A percentile compares a stretch with the other conserved stretches of the same genome.
Evolutionary conservation across 192 early-diverging fungal genomes (phyloP).

Genomic region (Phycomyces blakesleeanus): DNA sequence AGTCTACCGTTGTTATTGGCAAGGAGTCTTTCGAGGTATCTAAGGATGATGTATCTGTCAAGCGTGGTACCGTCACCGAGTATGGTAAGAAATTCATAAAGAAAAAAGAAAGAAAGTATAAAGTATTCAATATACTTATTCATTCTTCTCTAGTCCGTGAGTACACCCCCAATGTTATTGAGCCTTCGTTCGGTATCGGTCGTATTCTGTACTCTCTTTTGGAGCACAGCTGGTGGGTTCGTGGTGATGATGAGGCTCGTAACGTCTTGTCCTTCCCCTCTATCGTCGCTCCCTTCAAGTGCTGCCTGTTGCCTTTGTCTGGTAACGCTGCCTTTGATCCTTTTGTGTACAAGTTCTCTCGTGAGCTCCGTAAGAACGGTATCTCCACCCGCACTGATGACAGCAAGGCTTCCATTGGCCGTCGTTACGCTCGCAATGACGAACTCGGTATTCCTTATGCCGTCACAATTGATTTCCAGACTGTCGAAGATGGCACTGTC

Average conservation of each 20-base stretch:
- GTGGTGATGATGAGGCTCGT: slow-evolving; percentile 87
- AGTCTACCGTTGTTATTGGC: slow-evolving; percentile 53
- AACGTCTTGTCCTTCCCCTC: slow-evolving; percentile 89
- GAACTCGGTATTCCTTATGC: slow-evolving; percentile 97
- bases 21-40: slow-evolving; percentile 63
- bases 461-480: slow-evolving; percentile 97
- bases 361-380: slow-evolving; percentile 66
- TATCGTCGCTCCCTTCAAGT: slow-evolving; percentile 92
- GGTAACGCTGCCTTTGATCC: slow-evolving; percentile 75
- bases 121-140: too few relatives aligned
- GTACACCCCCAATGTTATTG: slow-evolving; percentile 97
- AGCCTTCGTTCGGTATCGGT: slow-evolving; percentile 99
- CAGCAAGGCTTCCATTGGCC: slow-evolving; percentile 84
- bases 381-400: slow-evolving; percentile 88
- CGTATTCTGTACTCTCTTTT: slow-evolving; percentile 95
- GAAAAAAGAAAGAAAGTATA: too few relatives aligned
- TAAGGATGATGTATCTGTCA: slow-evolving; percentile 34
- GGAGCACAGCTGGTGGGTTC: slow-evolving; percentile 91
- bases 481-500: slow-evolving; percentile 88
- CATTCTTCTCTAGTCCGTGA: slow-evolving; percentile 68
- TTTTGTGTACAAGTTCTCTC: slow-evolving; percentile 58
- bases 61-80: slow-evolving; percentile 37
- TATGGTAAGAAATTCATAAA: too few relatives aligned
- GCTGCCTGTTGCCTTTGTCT: slow-evolving; percentile 84
- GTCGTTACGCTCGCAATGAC: slow-evolving; percentile 96